Conservation (phyloP, 257 asterid species). For the Voacanga thouarsii region DNA sequence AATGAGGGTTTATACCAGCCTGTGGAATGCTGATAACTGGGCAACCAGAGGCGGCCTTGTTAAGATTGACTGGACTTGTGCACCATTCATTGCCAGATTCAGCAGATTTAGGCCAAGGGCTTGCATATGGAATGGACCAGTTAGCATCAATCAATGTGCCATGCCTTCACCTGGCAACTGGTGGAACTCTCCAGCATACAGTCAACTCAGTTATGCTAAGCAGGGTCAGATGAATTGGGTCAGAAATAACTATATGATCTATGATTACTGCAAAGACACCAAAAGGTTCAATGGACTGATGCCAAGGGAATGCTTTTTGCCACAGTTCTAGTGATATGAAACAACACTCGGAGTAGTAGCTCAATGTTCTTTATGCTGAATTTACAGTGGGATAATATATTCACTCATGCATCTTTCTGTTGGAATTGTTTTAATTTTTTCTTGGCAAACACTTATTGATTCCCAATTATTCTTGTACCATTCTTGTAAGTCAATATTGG, state of each 20-base stretch:
- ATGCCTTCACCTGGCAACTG: constrained; percentile 31
- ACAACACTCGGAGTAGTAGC: constrained; percentile 2
- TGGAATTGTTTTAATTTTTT: not conserved
- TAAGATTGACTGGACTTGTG: constrained; percentile 54
- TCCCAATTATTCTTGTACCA: not conserved
- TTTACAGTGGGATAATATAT: not conserved
- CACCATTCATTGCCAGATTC: constrained; percentile 55
- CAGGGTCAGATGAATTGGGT: constrained; percentile 38
- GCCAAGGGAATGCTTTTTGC: constrained; percentile 56
- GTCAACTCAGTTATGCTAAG: constrained; percentile 31
- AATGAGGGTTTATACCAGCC: constrained; percentile 70
- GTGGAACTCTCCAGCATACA: constrained; percentile 35
- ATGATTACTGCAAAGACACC: constrained; percentile 63
- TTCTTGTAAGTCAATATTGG: not conserved
- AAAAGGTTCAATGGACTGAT: constrained; percentile 36
- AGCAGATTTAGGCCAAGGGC: constrained; percentile 45
- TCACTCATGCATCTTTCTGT: not conserved
- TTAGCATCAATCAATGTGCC: constrained; percentile 29
- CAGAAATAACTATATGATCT: constrained; percentile 44
- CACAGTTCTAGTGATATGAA: constrained; percentile 29
- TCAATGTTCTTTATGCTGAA: not conserved
- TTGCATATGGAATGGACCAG: constrained; percentile 36
- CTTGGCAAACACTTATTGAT: not conserved
- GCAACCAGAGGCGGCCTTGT: constrained; percentile 74
- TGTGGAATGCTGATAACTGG: constrained; percentile 88